These are phyloP conservation scores for Moringa oleifera DNA, from an alignment of 345 rosid species.

Conservation along the genomic window DNA sequence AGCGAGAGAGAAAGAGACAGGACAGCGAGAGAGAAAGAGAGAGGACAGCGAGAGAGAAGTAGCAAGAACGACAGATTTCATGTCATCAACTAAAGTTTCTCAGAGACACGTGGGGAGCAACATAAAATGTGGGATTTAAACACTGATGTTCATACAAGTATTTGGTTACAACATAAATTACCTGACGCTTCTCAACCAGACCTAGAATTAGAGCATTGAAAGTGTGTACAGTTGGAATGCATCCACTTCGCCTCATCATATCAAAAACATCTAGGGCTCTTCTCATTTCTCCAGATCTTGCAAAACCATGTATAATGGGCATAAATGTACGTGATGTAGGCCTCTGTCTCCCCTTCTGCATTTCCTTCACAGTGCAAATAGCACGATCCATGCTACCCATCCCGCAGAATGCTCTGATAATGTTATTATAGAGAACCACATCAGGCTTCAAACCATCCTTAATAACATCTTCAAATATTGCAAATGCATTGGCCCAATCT, in stretches of 20 bases:
- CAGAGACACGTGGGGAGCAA: no score
- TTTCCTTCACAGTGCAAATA: constrained; percentile 67
- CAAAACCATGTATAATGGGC: constrained; percentile 90
- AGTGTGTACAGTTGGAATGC: constrained; percentile 90
- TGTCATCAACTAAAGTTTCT: not conserved
- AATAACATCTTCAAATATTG: constrained; percentile 78
- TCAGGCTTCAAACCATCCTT: constrained; percentile 80
- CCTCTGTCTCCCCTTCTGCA: constrained; percentile 77
- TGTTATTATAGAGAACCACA: constrained; percentile 80
- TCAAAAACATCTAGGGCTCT: constrained; percentile 78
- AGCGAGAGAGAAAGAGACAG: not conserved
- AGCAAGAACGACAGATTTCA: not conserved
- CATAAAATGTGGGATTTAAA: not conserved
- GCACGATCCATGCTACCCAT: constrained; percentile 99
- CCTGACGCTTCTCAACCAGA: constrained; percentile 87
- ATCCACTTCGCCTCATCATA: constrained; percentile 89
- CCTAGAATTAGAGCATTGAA: constrained; percentile 90
- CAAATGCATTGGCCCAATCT: constrained; percentile 94
- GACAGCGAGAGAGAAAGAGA: no score
- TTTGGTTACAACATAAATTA: constrained; percentile 15
- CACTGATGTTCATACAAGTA: not conserved
- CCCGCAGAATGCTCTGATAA: constrained; percentile 82
- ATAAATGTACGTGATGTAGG: constrained; percentile 82
- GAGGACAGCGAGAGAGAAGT: no score
- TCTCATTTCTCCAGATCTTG: constrained; percentile 73